Evolutionary conservation across 2,329 filamentous ascomycete species (phyloP).

Genomic region (Ophiostoma piceae): DNA sequence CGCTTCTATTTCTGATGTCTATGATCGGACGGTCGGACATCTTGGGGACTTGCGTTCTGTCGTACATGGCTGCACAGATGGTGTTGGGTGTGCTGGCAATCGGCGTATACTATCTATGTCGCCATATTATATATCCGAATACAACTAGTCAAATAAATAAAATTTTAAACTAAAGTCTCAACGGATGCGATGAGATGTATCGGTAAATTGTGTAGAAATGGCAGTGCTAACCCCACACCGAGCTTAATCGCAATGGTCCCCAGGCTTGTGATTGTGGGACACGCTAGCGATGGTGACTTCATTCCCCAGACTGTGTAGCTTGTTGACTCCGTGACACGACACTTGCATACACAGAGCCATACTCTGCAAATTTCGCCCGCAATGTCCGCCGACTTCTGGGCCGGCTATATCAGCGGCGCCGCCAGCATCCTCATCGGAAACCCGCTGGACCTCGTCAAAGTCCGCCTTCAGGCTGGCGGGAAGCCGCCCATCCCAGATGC

Average conservation of each 20-base stretch:
- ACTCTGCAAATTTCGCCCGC: background rate
- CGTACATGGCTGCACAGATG: background rate
- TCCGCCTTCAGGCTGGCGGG: slow-evolving; percentile 66
- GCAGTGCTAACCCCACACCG: background rate
- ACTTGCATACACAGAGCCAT: background rate
- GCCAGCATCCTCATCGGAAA: slow-evolving; percentile 85
- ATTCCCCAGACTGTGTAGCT: background rate
- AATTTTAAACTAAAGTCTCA: background rate
- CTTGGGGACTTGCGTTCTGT: slow-evolving; percentile 15
- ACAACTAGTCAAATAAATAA: background rate
- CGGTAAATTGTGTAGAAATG: background rate
- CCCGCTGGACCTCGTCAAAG: slow-evolving; percentile 65
- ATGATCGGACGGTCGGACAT: background rate
- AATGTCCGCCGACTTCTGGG: slow-evolving; percentile 91
- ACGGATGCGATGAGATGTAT: background rate
- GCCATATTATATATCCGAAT: background rate
- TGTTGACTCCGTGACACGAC: background rate
- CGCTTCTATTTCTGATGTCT: background rate
- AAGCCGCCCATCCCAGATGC: slow-evolving; percentile 34
- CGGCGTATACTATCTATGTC: background rate
- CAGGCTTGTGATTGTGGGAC: slow-evolving; percentile 11
- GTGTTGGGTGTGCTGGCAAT: background rate
- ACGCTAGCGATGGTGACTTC: background rate
- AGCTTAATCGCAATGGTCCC: background rate
- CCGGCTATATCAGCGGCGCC: slow-evolving; percentile 82